Conservation (phyloP, 192 early-diverging fungal species). For the Physocladia obscura region DNA sequence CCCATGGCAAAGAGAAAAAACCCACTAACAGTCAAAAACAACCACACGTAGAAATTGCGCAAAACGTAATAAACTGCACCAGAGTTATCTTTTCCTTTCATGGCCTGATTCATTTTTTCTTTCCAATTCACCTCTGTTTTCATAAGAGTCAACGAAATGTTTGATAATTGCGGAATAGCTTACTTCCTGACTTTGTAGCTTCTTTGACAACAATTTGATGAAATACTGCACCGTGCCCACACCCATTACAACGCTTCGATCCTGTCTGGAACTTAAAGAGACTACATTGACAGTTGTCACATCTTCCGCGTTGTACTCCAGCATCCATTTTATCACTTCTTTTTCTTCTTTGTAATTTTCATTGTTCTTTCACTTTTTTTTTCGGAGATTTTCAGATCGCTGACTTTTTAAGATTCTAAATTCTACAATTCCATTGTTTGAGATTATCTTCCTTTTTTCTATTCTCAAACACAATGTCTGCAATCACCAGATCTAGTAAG, state of each 20-base stretch:
- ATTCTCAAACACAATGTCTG: slow-evolving; percentile 13
- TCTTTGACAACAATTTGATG: neutral
- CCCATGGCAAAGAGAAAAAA: slow-evolving; percentile 2
- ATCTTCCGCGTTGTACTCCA: slow-evolving; percentile 16
- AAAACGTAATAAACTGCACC: slow-evolving; percentile 11
- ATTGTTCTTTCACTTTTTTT: neutral
- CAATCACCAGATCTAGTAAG: slow-evolving; percentile 8
- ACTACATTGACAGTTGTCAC: slow-evolving; percentile 14
- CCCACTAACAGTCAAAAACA: neutral
- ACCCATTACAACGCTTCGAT: slow-evolving; percentile 20
- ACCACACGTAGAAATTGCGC: slow-evolving; percentile 18
- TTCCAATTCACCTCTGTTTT: slow-evolving; percentile 19
- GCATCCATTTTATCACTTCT: neutral
- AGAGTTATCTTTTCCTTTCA: slow-evolving; percentile 17
- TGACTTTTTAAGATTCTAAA: too few species aligned
- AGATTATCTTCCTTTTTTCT: slow-evolving; percentile 10
- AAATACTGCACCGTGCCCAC: slow-evolving; percentile 11
- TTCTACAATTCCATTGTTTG: neutral
- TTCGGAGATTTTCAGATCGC: neutral
- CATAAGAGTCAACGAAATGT: neutral
- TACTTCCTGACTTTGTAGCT: neutral
- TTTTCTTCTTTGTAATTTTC: neutral
- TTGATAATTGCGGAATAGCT: neutral
- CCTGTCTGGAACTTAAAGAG: slow-evolving; percentile 15
- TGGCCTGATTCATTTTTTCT: slow-evolving; percentile 15